Conservation (phyloP, 202 grass and related monocot genomes). For the Setaria viridis region DNA sequence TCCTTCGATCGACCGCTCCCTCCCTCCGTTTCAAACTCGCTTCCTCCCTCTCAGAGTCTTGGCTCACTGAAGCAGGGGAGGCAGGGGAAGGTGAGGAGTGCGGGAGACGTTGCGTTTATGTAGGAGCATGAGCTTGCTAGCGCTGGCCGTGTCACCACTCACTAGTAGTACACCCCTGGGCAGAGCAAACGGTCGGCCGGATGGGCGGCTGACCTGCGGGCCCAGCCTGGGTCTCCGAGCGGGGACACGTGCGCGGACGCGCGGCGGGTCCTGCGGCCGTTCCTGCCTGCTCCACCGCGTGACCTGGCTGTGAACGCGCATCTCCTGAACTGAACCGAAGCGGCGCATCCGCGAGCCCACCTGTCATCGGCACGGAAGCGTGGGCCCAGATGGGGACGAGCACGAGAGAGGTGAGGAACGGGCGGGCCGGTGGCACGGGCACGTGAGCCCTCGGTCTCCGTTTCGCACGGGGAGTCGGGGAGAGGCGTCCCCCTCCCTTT, state of each 20-base stretch:
- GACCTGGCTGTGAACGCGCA: background rate
- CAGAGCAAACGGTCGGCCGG: slow-evolving; percentile 16
- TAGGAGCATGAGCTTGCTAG: background rate
- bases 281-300: background rate
- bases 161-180: background rate
- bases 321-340: background rate
- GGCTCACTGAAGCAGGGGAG: background rate
- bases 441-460: background rate
- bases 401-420: no score
- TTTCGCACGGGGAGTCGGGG: background rate
- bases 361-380: background rate
- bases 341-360: background rate
- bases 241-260: background rate
- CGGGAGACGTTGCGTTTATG: slow-evolving; percentile 6
- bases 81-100: background rate
- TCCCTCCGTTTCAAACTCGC: background rate
- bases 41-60: no score
- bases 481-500: no score
- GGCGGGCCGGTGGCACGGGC: background rate
- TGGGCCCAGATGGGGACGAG: background rate
- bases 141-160: background rate
- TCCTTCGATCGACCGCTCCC: background rate
- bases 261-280: background rate
- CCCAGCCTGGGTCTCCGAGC: background rate
- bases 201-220: background rate